These are phyloP conservation scores for Camelina sativa DNA, from an alignment of 345 rosid species.

Conservation along the genomic window DNA sequence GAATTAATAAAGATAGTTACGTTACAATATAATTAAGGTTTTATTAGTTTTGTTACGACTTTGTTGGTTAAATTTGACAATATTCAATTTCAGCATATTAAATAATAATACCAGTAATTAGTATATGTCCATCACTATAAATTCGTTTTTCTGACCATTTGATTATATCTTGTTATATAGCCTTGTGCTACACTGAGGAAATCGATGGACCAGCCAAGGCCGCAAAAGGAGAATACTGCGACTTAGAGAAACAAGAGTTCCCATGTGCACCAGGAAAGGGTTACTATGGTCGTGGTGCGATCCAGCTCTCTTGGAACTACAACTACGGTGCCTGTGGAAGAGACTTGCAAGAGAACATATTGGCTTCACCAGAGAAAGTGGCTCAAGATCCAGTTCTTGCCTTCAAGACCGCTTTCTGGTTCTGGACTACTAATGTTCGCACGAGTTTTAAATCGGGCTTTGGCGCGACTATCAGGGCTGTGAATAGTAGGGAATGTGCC, in stretches of 20 bases:
- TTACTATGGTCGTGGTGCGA: slow-evolving; percentile 69
- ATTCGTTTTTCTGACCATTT: slow-evolving; percentile 12
- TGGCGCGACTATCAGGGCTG: slow-evolving; percentile 65
- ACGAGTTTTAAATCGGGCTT: slow-evolving; percentile 56
- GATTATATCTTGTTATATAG: slow-evolving; percentile 36
- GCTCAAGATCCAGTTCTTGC: slow-evolving; percentile 55
- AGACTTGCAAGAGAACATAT: slow-evolving; percentile 48
- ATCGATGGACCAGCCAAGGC: slow-evolving; percentile 47
- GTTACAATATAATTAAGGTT: not conserved
- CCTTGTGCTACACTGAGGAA: slow-evolving; percentile 60
- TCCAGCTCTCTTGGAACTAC: slow-evolving; percentile 65
- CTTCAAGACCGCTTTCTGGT: slow-evolving; percentile 76
- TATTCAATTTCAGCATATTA: not conserved
- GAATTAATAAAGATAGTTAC: not conserved
- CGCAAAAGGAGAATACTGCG: slow-evolving; percentile 45
- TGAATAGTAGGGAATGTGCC: slow-evolving; percentile 61
- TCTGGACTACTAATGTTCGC: slow-evolving; percentile 60
- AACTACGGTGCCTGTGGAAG: slow-evolving; percentile 68
- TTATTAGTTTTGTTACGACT: not conserved
- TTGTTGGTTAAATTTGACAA: not conserved
- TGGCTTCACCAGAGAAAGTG: slow-evolving; percentile 62
- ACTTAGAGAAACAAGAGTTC: slow-evolving; percentile 40
- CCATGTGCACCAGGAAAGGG: slow-evolving; percentile 57
- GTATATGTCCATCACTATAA: not conserved
- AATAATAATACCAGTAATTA: not conserved